Base-by-base conservation (phyloP, 2,329 filamentous ascomycete species). In the Colletotrichum australisinense region DNA sequence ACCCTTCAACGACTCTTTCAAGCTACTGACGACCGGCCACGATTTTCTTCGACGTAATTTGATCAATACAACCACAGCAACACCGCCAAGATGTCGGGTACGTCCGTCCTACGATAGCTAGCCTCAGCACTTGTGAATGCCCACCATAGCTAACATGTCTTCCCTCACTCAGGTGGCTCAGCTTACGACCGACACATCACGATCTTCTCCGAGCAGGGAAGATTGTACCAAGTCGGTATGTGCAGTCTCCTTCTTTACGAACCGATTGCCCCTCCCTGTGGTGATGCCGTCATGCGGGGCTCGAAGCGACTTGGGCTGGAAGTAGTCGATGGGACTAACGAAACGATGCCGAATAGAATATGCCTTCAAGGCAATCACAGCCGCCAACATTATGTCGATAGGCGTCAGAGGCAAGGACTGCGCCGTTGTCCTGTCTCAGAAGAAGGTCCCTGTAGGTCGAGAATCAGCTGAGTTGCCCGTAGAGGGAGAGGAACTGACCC, bases 301-400 rank as follows among this genome's bases (percentile, higher is more conserved):
- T 32, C n/a, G 30, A 67, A 53, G 28, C 60, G 38, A 53, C 35
- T 24, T 58, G 35, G 59, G 53, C 56, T 65, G 42, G 38, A 42
- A 42, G 6, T 53, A 16, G 58, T 52, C 38, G 52, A 52, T 26
- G n/a, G 49, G 67, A 76, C 77, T 81, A 73, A 82, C 75, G 59
- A 73, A 38, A 60, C 46, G 70, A 70, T 75, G 67, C 64, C 53
- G 77, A 79, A 83, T n/a, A 98, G 97, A 99, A 90, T 99, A 99
- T 96, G 97, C 97, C 79, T 99, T 99, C 92, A 99, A 99, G 89
- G 97, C 97, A 73, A 99, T 99, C 86, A 99, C 97, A 78, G 96
- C 97, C 75, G 97, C 97, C 78, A 98, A 98, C 86, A 98, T 99
- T 88, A 99, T 97, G 89, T 97, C 97, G 75, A 91, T 99, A 84